Evolutionary conservation across 192 early-diverging fungal genomes (phyloP), one percentile per base, ranked within the genome.

Genomic region (Podila horticola): DNA sequence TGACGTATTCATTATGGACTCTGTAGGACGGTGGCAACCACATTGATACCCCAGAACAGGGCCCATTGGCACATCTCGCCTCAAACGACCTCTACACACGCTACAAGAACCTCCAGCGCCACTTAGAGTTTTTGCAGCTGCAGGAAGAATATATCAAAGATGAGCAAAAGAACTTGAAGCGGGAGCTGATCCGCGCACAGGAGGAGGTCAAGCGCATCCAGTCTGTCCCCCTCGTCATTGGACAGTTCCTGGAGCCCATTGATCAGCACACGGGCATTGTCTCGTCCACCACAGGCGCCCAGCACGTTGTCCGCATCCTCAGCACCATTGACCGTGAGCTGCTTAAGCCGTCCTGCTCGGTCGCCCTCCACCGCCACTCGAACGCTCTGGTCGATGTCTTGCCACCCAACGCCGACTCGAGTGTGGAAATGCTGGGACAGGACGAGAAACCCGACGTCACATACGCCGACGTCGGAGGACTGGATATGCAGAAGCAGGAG

Each of bases 111-210:
- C 90, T 98, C 22, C 94, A 97, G 71, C 91, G 95, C 45, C 95
- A 98, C 79, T 84, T 98, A 22, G 98, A 99, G 85, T 94, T 99
- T 72, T 86, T 99, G 51, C 93, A 96, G 62, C 87, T 99, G 30
- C 97, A 99, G 87, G 97, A 99, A 82, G 97, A 98, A 83, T 99
- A 98, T 84, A 99, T 99, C 84, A 98, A 98, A 86, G 96, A 97
- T 76, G 97, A 99, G 84, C 95, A 97, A 88, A 95, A 96, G 87
- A 97, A 98, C 84, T 75, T 99, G 63, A 96, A 98, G 82, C 88
- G 94, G 52, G 98, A 99, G 75, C 87, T 99, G 62, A 87, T 98
- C 55, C 91, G 95, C 36, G 96, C 98, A 28, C 94, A 96, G 83
- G 97, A 98, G 73, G 97, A 99, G 84, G 97, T 99, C 33, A 98